Conservation (phyloP, 2,329 filamentous ascomycete genomes). For the Elsinoe ampelina region DNA sequence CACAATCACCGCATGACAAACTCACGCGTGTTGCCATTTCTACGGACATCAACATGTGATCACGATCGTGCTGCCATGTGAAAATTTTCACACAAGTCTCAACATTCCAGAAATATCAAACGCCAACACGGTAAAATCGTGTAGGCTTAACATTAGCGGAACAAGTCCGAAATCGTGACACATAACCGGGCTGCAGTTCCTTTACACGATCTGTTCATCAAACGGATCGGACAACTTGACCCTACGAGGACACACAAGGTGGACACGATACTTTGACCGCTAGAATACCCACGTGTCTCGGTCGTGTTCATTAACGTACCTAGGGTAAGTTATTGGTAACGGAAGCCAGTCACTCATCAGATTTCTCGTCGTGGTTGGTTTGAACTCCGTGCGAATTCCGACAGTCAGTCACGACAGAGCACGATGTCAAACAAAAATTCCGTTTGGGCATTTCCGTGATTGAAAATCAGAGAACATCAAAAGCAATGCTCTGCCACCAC, state of each 20-base stretch:
- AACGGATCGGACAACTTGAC: not conserved
- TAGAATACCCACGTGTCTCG: slow-evolving; percentile 3
- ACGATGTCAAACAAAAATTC: not conserved
- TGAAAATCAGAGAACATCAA: not conserved
- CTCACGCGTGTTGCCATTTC: not conserved
- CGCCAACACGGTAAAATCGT: slow-evolving; percentile 7
- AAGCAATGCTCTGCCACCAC: not conserved
- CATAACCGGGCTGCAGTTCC: slow-evolving; percentile 1
- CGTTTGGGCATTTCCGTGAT: not conserved
- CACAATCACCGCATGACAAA: slow-evolving; percentile 7
- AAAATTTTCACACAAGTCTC: slow-evolving; percentile 7
- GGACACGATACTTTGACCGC: slow-evolving; percentile 5
- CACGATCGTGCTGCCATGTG: not conserved
- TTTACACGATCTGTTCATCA: slow-evolving; percentile 4
- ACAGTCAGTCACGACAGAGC: not conserved
- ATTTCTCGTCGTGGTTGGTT: not conserved
- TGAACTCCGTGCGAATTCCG: not conserved
- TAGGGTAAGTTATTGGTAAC: not conserved
- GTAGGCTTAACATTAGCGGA: slow-evolving; percentile 8
- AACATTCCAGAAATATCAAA: slow-evolving; percentile 3
- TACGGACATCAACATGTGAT: not conserved
- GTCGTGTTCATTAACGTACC: not conserved
- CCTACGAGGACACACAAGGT: slow-evolving; percentile 1
- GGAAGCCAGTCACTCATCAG: not conserved
- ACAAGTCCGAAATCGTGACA: slow-evolving; percentile 8